Evolutionary conservation across 2,329 filamentous ascomycete species (phyloP).

Genomic region (Diplodia corticola): DNA sequence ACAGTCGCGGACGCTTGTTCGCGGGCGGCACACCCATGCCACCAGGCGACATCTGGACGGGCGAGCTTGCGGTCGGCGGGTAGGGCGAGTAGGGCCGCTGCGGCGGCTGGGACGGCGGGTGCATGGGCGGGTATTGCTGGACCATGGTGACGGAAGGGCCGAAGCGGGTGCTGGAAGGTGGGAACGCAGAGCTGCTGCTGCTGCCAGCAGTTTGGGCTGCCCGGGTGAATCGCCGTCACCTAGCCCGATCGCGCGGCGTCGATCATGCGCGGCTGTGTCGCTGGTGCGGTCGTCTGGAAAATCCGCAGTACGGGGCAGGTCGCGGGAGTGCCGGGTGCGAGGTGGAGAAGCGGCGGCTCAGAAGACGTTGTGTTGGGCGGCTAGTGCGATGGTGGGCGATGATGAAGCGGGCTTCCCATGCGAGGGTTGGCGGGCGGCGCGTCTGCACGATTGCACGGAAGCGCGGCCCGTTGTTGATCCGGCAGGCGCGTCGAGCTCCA

Average conservation of each 20-base stretch:
- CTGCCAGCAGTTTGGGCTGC: conserved; percentile 17
- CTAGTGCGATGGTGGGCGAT: neutral
- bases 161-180: conserved; percentile 3
- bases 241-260: conserved; percentile 4
- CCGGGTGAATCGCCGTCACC: conserved; percentile 19
- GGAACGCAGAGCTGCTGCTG: neutral
- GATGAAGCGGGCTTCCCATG: conserved; percentile 10
- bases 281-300: neutral
- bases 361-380: neutral
- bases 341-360: neutral
- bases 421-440: conserved; percentile 13
- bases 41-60: conserved; percentile 44
- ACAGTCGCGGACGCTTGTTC: conserved; percentile 59
- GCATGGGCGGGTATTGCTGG: conserved; percentile 34
- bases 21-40: conserved; percentile 65
- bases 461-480: conserved; percentile 10
- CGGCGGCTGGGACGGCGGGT: conserved; percentile 42
- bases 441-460: conserved; percentile 3
- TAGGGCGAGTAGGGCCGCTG: conserved; percentile 61
- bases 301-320: neutral
- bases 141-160: conserved; percentile 17
- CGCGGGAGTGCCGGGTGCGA: neutral
- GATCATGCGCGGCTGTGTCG: conserved; percentile 15
- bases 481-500: conserved; percentile 7
- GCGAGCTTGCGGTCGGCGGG: conserved; percentile 42